A percentile compares a stretch with the other conserved stretches of the same genome.
These are phyloP conservation scores for Ascochyta koolunga DNA, from an alignment of 2,329 filamentous ascomycete genomes.

Conservation along the genomic window DNA sequence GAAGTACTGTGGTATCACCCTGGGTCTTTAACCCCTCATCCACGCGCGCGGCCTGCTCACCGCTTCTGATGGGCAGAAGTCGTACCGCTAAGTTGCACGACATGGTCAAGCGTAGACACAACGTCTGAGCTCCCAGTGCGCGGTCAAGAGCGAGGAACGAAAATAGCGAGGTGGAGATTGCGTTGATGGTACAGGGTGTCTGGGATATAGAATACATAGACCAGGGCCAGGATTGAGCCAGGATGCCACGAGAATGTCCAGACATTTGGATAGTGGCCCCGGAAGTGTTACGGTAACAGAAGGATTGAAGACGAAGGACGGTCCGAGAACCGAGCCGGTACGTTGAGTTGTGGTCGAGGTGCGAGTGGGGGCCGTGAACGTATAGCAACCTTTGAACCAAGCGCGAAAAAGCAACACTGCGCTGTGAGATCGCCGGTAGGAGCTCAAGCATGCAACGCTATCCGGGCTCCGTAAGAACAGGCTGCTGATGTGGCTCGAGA, in stretches of 20 bases:
- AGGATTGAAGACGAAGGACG: slow-evolving; percentile 2
- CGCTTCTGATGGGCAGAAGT: slow-evolving; percentile 3
- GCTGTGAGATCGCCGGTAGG: neutral
- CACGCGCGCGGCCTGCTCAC: slow-evolving; percentile 15
- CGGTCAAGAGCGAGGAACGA: neutral
- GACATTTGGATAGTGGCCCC: neutral
- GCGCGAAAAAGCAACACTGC: neutral
- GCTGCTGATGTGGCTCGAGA: neutral
- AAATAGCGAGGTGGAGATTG: slow-evolving; percentile 7
- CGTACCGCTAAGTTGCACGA: slow-evolving; percentile 6
- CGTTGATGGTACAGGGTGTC: slow-evolving; percentile 7
- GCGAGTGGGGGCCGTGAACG: neutral
- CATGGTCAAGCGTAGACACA: slow-evolving; percentile 6
- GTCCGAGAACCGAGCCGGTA: neutral
- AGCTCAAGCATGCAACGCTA: slow-evolving; percentile 1
- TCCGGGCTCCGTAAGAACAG: neutral
- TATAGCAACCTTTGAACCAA: neutral
- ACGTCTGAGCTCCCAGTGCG: neutral
- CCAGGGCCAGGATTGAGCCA: neutral
- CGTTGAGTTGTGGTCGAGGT: neutral
- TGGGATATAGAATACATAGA: neutral
- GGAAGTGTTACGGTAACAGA: slow-evolving; percentile 14
- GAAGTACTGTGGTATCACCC: slow-evolving; percentile 5
- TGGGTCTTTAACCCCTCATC: slow-evolving; percentile 1
- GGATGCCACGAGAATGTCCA: slow-evolving; percentile 18